Evolutionary conservation across 257 asterid species (phyloP), one percentile per base, ranked within the genome.

Genomic region (Cynanchum wilfordii): DNA sequence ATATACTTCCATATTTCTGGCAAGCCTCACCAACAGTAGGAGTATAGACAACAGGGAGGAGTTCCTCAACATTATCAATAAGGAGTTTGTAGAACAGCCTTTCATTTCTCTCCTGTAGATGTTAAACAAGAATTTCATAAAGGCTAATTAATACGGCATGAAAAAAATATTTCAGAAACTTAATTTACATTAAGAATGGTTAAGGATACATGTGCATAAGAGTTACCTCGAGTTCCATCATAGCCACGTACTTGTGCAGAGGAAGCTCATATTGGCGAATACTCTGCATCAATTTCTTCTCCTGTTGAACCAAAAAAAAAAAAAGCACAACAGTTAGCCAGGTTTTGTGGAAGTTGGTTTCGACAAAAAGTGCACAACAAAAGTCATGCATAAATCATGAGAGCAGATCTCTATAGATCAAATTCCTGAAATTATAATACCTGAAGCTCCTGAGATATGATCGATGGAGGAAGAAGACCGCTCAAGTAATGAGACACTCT

Each of bases 21-120:
- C 96, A 93, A 73, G 98, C 98, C 87, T 93, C 98, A 0, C 98
- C 98, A 30, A 93, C 98, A 22, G 88, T 83, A 19, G 98, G 98
- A 49, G 97, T 92, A 77, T 93, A 93, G 55, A 93, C 97, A 76
- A 93, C 56, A 13, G 98, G 98, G 49, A 90, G 96, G 68, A 93
- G 92, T 77, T 93, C 97, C 80, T 93, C 98, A 17, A 93, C 97
- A 72, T 93, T 83, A 57, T 93, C 88, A 69, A 93, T 83, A 74
- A 93, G 95, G 80, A 92, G 90, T 89, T 89, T 92, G 92, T 92
- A 92, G 74, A 92, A 93, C 82, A 93, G 75, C 76, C 98, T 93
- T 86, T 90, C 96, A 27, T 93, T 93, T 74, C 97, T 85, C 84
- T 93, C 97, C 98, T 90, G 86, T 20, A 75, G 73, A 66, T 12